These are phyloP conservation scores for Lablab purpureus DNA, from an alignment of 306 rosid genomes.

Conservation along the genomic window DNA sequence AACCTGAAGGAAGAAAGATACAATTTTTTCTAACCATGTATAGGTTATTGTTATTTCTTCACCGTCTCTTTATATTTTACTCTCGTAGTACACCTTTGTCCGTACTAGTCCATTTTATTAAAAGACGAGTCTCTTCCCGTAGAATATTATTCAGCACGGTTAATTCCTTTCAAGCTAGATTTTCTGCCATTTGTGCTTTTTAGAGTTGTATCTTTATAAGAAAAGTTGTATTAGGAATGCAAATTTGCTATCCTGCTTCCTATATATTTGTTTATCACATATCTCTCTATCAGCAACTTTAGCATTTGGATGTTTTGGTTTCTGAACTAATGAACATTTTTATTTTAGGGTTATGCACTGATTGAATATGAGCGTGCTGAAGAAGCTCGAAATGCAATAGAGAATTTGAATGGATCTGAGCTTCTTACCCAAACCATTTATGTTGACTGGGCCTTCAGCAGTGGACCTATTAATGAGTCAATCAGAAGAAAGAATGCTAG, in stretches of 20 bases:
- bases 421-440: conserved; percentile 75
- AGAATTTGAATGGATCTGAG: conserved; percentile 81
- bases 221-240: not conserved
- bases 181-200: conserved; percentile 20
- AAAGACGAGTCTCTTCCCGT: not conserved
- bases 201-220: too few relatives aligned
- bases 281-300: conserved; percentile 1
- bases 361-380: conserved; percentile 62
- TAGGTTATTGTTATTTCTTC: not conserved
- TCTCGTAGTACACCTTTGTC: conserved; percentile 12
- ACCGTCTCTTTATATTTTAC: not conserved
- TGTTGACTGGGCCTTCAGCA: conserved; percentile 99
- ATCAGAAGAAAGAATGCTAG: conserved; percentile 79
- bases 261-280: not conserved
- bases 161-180: conserved; percentile 7
- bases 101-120: not conserved
- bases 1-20: conserved; percentile 13
- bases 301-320: conserved; percentile 11
- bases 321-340: conserved; percentile 23
- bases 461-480: conserved; percentile 86
- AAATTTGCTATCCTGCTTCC: not conserved
- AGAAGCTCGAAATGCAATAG: conserved; percentile 87
- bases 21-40: conserved; percentile 6
- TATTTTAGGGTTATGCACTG: conserved; percentile 62
- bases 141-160: conserved; percentile 17